These are phyloP conservation scores for Aschersonia sp. DNA, from an alignment of 2,329 filamentous ascomycete genomes.

Conservation along the genomic window DNA sequence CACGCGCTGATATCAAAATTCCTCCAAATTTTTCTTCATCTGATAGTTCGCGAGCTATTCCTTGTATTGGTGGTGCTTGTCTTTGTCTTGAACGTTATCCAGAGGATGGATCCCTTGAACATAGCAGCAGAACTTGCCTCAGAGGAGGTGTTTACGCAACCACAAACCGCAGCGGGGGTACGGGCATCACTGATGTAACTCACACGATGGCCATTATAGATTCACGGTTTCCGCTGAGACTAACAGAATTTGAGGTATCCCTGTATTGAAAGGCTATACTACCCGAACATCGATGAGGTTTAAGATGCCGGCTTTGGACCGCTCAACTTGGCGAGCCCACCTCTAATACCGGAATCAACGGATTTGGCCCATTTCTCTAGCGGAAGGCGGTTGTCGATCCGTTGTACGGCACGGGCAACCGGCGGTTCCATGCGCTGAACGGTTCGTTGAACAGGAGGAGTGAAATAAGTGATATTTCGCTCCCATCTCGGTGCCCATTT, in stretches of 20 bases:
- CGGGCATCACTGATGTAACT: too few species aligned
- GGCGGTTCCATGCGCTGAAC: constrained; percentile 35
- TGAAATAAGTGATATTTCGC: constrained; percentile 39
- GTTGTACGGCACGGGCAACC: constrained; percentile 27
- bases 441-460: constrained; percentile 28
- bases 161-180: too few species aligned
- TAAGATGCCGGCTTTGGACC: constrained; percentile 6
- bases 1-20: too few species aligned
- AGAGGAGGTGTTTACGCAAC: too few species aligned
- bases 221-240: background rate
- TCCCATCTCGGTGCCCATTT: constrained; percentile 48
- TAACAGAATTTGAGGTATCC: background rate
- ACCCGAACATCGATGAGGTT: background rate
- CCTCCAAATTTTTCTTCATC: too few species aligned
- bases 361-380: constrained; percentile 35
- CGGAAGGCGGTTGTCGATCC: constrained; percentile 30
- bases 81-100: too few species aligned
- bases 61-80: too few species aligned
- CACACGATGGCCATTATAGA: too few species aligned
- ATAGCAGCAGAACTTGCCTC: too few species aligned
- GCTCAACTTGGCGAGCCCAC: constrained; percentile 24
- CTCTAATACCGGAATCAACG: constrained; percentile 32
- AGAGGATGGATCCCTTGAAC: too few species aligned
- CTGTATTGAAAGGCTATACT: background rate
- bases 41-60: too few species aligned